Base-by-base conservation (phyloP, 306 rosid species). In the Begonia masoniana region DNA sequence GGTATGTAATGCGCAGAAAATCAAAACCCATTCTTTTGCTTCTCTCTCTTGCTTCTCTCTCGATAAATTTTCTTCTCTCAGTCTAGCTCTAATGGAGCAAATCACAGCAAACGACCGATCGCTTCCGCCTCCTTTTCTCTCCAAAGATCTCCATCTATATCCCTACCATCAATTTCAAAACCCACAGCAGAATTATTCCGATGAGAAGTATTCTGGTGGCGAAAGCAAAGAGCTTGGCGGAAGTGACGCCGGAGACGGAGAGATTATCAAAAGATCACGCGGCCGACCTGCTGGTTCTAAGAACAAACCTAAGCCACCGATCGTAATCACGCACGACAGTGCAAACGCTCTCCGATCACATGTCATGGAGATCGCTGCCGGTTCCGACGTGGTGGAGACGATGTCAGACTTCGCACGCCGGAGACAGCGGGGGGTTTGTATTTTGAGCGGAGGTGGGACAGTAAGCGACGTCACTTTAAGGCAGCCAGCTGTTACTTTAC, bases 281-380 rank as follows among this genome's bases (percentile, higher is more conserved):
- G 96, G 96, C 9, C 64, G 96, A 39, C 96, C 96, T 0, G 70
- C 94, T 0, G 96, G 96, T 0, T 81, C 96, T 1, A 83, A 81
- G 52, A 87, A 83, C 78, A 87, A 87, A 65, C 85, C 91, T 0
- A 87, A 87, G 24, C 87, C 96, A 0, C 94, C 96, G 2, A 87
- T 83, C 68, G 81, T 83, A 55, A 87, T 87, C 53, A 87, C 96
- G 1, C 57, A 91, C 2, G 96, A 83, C 39, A 81, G 94, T 58
- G 87, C 91, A 5, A 87, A 87, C 62, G 94, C 91, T 0, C 78
- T 87, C 39, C 70, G 91, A 41, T 83, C 94, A 43, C 96, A 83
- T 9, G 91, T 87, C 7, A 79, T 87, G 81, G 96, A 87, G 66
- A 68, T 87, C 43, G 76, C 84, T 2, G 80, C 74, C 57, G 78